These are phyloP conservation scores for Metschnikowia lochheadii DNA, from an alignment of 805 yeast genomes.

Conservation along the genomic window DNA sequence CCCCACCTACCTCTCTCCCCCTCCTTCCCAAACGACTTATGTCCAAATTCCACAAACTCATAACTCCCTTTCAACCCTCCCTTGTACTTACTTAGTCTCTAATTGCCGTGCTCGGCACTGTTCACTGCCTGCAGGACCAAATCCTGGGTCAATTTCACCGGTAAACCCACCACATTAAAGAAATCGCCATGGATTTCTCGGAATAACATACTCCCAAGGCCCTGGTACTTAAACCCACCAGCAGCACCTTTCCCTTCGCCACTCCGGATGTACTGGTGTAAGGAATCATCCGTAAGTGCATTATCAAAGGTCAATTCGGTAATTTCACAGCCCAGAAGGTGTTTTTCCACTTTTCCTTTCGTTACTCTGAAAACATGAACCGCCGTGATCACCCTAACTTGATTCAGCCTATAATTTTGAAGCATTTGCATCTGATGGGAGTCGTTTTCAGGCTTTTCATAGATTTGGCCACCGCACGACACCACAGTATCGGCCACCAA, in stretches of 20 bases:
- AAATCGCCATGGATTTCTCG: constrained; percentile 70
- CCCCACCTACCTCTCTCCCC: too few relatives aligned
- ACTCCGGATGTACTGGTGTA: constrained; percentile 58
- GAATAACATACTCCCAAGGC: constrained; percentile 63
- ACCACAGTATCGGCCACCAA: constrained; percentile 82
- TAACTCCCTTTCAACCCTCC: too few relatives aligned
- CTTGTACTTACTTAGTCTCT: fast-evolving
- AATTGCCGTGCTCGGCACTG: fast-evolving
- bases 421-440: constrained; percentile 30
- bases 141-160: constrained; percentile 32
- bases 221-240: constrained; percentile 89
- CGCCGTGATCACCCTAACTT: constrained; percentile 34
- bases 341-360: constrained; percentile 4
- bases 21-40: too few relatives aligned
- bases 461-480: constrained; percentile 52
- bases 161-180: constrained; percentile 84
- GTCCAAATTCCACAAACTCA: too few relatives aligned
- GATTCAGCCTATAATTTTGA: constrained; percentile 18
- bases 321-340: constrained; percentile 20
- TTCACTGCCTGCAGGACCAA: background rate
- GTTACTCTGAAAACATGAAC: constrained; percentile 23
- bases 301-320: constrained; percentile 47
- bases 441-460: constrained; percentile 67
- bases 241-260: constrained; percentile 82
- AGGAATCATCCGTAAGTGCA: constrained; percentile 47